A percentile compares a stretch with the other conserved stretches of the same genome.
Evolutionary conservation across 768 basidiomycete species (phyloP).

Genomic region (Leccinum obscurum): DNA sequence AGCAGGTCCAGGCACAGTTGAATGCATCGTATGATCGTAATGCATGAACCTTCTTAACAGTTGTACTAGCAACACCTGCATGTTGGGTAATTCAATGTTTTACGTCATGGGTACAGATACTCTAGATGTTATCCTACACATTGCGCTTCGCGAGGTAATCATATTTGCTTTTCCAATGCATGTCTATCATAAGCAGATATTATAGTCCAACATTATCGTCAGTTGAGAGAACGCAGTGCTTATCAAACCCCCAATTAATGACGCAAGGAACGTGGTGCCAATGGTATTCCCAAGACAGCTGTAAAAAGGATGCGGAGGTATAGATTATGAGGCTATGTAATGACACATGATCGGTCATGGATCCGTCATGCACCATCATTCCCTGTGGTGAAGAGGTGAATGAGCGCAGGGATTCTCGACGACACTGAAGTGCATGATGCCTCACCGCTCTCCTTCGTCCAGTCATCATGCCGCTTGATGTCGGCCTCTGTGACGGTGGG

Average conservation of each 20-base stretch:
- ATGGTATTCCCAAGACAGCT: constrained; percentile 13
- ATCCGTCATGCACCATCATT: constrained; percentile 33
- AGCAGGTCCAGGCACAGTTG: constrained; percentile 53
- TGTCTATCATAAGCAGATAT: constrained; percentile 24
- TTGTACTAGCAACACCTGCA: neutral
- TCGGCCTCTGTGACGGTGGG: constrained; percentile 90
- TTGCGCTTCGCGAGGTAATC: constrained; percentile 6
- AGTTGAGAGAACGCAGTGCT: neutral
- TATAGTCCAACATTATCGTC: constrained; percentile 18
- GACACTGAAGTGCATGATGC: constrained; percentile 20
- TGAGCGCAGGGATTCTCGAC: neutral
- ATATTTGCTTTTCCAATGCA: constrained; percentile 7
- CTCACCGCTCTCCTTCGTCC: constrained; percentile 81
- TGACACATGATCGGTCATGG: neutral
- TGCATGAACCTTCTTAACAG: neutral
- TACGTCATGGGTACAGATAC: constrained; percentile 6
- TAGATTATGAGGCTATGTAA: constrained; percentile 14
- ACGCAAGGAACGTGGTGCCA: neutral
- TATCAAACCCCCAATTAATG: neutral
- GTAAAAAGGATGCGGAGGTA: constrained; percentile 20
- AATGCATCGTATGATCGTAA: constrained; percentile 7
- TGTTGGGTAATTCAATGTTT: constrained; percentile 1
- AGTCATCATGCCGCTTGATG: constrained; percentile 79
- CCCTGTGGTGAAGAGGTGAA: constrained; percentile 13
- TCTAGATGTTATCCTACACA: constrained; percentile 24